phyloP scores from a whole-genome alignment of 495 filamentous ascomycete genomes.

The Aspergillus avenaceus region DNA sequence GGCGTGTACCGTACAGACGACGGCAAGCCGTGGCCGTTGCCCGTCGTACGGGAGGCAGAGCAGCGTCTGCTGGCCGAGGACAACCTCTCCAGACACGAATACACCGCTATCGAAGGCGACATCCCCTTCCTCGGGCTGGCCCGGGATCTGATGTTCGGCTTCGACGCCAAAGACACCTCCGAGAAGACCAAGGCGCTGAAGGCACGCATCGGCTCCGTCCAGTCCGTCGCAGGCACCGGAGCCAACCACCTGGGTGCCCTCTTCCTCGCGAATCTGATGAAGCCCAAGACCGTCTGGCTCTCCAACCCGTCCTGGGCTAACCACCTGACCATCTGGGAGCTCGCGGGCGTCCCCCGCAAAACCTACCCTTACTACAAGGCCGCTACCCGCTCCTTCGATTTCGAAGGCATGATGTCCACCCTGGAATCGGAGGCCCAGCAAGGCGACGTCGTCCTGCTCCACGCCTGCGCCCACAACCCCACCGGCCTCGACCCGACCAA shows the following conservation, averaged over 20 bases:
- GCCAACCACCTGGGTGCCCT: slow-evolving; percentile 84
- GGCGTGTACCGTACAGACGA: slow-evolving; percentile 52
- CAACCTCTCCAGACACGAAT: slow-evolving; percentile 43
- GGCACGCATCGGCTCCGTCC: slow-evolving; percentile 43
- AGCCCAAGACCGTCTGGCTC: slow-evolving; percentile 43
- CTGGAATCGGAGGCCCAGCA: slow-evolving; percentile 38
- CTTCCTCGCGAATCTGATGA: slow-evolving; percentile 63
- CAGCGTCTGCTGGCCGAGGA: slow-evolving; percentile 33
- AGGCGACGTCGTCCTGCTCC: slow-evolving; percentile 45
- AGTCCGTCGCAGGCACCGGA: slow-evolving; percentile 90
- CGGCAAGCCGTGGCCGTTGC: slow-evolving; percentile 50
- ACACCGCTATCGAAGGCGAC: slow-evolving; percentile 47
- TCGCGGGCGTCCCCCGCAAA: slow-evolving; percentile 39
- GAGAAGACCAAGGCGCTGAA: slow-evolving; percentile 24
- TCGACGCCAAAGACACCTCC: slow-evolving; percentile 27
- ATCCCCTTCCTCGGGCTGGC: slow-evolving; percentile 37
- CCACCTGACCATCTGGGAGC: slow-evolving; percentile 46
- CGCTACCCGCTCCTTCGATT: slow-evolving; percentile 42
- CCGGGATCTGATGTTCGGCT: slow-evolving; percentile 46
- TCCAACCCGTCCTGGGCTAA: slow-evolving; percentile 49
- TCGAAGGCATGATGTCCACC: slow-evolving; percentile 42
- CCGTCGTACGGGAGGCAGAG: slow-evolving; percentile 43
- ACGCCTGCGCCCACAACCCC: slow-evolving; percentile 55
- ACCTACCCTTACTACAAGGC: slow-evolving; percentile 49
- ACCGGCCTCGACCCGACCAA: slow-evolving; percentile 50